These are phyloP conservation scores for Dacryopinax spathularia DNA, from an alignment of 768 basidiomycete genomes.

Conservation along the genomic window DNA sequence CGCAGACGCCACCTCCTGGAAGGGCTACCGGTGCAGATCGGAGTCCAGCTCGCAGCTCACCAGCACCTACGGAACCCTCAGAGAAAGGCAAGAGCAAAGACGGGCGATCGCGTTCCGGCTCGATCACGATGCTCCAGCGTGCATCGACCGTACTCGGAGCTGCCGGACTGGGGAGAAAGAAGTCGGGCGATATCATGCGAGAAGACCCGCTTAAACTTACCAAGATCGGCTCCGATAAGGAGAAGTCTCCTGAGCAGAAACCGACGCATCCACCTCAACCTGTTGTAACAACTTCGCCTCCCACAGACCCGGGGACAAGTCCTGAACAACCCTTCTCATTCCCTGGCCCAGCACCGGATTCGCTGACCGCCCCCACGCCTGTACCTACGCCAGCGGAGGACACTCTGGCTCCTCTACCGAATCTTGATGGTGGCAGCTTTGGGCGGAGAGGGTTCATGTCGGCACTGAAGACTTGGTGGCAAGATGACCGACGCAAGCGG, in stretches of 20 bases:
- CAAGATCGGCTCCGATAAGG: background rate
- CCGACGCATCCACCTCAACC: background rate
- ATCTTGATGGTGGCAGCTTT: background rate
- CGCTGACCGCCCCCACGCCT: background rate
- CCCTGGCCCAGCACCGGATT: conserved; percentile 14
- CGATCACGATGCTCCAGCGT: conserved; percentile 91
- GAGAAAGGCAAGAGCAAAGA: conserved; percentile 26
- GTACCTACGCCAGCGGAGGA: background rate
- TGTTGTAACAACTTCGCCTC: background rate
- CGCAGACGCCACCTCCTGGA: conserved; percentile 31
- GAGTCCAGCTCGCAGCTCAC: conserved; percentile 56
- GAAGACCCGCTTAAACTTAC: conserved; percentile 9
- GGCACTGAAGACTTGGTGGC: conserved; percentile 8
- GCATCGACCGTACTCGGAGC: conserved; percentile 75
- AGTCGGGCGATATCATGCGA: conserved; percentile 56
- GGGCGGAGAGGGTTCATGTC: conserved; percentile 6
- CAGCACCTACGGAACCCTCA: conserved; percentile 40
- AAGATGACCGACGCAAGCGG: conserved; percentile 17
- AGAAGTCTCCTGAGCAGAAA: background rate
- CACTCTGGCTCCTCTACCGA: background rate
- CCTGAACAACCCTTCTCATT: conserved; percentile 18
- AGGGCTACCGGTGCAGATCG: conserved; percentile 38
- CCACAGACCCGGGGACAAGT: conserved; percentile 21
- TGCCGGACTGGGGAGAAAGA: conserved; percentile 63
- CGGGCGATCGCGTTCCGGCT: conserved; percentile 50